These are phyloP conservation scores for Coprinopsis strossmayeri DNA, from an alignment of 768 basidiomycete genomes.

Conservation along the genomic window DNA sequence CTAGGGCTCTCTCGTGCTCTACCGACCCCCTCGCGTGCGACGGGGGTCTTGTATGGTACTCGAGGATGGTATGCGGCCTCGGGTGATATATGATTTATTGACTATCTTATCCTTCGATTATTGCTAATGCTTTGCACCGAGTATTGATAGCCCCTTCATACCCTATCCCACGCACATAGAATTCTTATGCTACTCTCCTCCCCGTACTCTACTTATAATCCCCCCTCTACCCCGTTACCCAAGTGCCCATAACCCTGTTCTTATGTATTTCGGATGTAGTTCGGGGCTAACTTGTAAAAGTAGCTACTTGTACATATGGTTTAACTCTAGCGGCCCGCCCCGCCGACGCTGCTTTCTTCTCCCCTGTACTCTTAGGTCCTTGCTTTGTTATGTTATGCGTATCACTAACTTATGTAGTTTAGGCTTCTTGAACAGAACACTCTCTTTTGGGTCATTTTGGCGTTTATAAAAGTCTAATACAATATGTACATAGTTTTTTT, in stretches of 20 bases:
- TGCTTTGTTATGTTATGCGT: slow-evolving; percentile 2
- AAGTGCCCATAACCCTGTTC: slow-evolving; percentile 3
- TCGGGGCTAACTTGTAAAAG: slow-evolving; percentile 3
- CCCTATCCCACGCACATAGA: neutral
- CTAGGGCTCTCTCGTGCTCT: neutral
- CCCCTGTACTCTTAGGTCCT: neutral
- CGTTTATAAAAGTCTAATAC: neutral
- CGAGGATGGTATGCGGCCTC: neutral
- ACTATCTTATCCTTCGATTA: slow-evolving; percentile 4
- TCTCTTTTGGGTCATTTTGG: neutral
- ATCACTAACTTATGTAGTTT: neutral
- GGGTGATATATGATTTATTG: neutral
- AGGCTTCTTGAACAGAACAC: neutral
- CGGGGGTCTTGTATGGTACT: neutral
- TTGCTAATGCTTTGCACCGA: neutral
- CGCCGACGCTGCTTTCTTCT: slow-evolving; percentile 1
- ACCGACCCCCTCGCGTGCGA: neutral
- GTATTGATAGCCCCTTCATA: neutral
- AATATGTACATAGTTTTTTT: neutral
- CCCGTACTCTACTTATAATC: neutral
- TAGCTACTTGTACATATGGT: neutral
- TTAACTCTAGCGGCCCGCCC: neutral
- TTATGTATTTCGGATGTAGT: slow-evolving; percentile 2
- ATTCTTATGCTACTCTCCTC: neutral
- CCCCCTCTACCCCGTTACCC: neutral